Percentiles rank a stretch among this genome's conserved stretches.
phyloP scores from a whole-genome alignment of 1,284 basidiomycete genomes.

The Marasmius sp. region DNA sequence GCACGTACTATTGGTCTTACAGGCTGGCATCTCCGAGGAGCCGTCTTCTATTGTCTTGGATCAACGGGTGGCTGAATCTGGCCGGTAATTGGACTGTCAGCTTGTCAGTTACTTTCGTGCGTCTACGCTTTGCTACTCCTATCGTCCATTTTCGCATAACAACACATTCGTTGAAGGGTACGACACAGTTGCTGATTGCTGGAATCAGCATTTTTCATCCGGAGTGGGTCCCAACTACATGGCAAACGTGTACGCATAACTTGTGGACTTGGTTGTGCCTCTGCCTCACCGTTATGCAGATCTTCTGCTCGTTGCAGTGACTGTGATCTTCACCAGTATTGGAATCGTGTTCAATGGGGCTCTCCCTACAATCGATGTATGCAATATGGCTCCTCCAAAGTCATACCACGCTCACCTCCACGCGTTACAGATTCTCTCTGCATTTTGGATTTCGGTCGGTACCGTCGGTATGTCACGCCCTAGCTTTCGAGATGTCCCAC shows the following conservation, averaged over 20 bases:
- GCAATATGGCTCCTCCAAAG: conserved; percentile 10
- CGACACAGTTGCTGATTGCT: conserved; percentile 49
- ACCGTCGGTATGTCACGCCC: conserved; percentile 38
- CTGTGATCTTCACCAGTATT: conserved; percentile 38
- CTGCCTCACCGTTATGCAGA: conserved; percentile 29
- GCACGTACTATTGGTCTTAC: conserved; percentile 60
- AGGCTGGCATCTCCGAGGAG: conserved; percentile 43
- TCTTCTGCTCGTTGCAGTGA: conserved; percentile 50
- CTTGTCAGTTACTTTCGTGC: conserved; percentile 53
- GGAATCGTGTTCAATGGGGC: conserved; percentile 48
- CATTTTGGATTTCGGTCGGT: conserved; percentile 53
- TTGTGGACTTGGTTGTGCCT: background rate
- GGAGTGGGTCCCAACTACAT: conserved; percentile 46
- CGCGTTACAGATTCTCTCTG: conserved; percentile 42
- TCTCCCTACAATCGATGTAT: conserved; percentile 50
- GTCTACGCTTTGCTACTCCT: conserved; percentile 10
- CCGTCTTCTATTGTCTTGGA: conserved; percentile 49
- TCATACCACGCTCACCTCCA: background rate
- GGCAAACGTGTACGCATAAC: conserved; percentile 20
- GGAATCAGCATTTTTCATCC: conserved; percentile 49
- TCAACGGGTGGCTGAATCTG: conserved; percentile 57
- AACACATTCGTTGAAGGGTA: conserved; percentile 35
- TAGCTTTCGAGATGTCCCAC: background rate
- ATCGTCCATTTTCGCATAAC: background rate
- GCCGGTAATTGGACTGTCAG: conserved; percentile 57